Percentiles rank a stretch among this genome's conserved stretches.
These are phyloP conservation scores for Pseudogymnoascus sp. DNA, from an alignment of 2,329 filamentous ascomycete genomes.

Conservation along the genomic window DNA sequence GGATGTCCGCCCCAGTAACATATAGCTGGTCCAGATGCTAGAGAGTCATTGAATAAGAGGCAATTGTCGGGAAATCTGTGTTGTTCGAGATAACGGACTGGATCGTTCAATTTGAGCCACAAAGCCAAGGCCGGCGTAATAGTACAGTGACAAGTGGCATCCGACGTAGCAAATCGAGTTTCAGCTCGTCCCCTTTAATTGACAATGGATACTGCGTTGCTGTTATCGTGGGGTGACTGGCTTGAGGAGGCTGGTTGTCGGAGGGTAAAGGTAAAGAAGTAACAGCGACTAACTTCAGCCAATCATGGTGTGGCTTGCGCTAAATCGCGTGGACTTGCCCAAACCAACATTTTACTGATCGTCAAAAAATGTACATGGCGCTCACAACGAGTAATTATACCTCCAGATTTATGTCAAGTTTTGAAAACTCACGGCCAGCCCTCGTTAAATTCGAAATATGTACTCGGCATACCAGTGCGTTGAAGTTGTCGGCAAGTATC, in stretches of 20 bases:
- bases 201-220: neutral
- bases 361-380: neutral
- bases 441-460: constrained; percentile 26
- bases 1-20: constrained; percentile 16
- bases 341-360: neutral
- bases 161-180: neutral
- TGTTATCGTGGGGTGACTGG: neutral
- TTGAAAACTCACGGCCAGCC: neutral
- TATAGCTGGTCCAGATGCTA: neutral
- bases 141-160: neutral
- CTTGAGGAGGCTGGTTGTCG: neutral
- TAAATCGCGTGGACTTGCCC: constrained; percentile 7
- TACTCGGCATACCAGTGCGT: constrained; percentile 59
- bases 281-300: neutral
- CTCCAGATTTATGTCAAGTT: neutral
- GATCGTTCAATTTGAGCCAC: neutral
- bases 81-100: neutral
- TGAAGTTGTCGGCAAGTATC: constrained; percentile 41
- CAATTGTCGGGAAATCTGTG: neutral
- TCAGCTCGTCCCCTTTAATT: constrained; percentile 2
- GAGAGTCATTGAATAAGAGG: neutral
- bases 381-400: neutral
- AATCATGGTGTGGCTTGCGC: neutral
- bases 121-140: neutral
- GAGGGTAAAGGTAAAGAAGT: neutral